Conservation (phyloP, 192 early-diverging fungal species). For the Coemansia sp. region DNA sequence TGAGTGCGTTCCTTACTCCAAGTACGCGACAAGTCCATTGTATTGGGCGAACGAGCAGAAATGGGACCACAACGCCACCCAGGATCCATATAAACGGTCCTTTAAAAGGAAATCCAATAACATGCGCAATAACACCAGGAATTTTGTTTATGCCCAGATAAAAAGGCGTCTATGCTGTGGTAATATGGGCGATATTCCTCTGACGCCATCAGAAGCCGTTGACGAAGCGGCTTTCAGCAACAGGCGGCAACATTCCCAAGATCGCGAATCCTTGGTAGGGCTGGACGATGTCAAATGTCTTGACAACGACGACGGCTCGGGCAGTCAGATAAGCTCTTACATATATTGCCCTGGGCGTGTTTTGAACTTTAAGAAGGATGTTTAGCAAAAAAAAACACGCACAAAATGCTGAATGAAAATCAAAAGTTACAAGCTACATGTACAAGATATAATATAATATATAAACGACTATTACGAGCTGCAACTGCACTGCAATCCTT, state of each 20-base stretch:
- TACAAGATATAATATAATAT: not conserved
- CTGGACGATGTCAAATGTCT: not conserved
- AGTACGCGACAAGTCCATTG: conserved; percentile 4
- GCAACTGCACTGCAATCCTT: conserved; percentile 71
- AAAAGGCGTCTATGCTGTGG: not conserved
- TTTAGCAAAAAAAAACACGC: not conserved
- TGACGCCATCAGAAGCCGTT: not conserved
- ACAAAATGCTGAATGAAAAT: not conserved
- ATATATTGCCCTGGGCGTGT: not conserved
- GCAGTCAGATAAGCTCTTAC: not conserved
- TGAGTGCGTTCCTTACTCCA: not conserved
- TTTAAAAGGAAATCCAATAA: not conserved
- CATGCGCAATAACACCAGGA: not conserved
- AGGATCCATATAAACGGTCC: not conserved
- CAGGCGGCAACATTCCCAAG: not conserved
- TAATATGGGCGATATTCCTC: not conserved
- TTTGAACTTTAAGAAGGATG: not conserved
- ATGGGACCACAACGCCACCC: not conserved
- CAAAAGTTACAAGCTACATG: not conserved
- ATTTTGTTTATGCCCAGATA: not conserved
- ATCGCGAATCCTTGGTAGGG: not conserved
- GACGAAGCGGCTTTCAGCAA: not conserved
- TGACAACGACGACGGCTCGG: not conserved
- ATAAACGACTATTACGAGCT: conserved; percentile 58
- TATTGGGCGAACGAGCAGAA: not conserved